phyloP scores from a whole-genome alignment of 148 eudicot species.

The Fagopyrum esculentum region DNA sequence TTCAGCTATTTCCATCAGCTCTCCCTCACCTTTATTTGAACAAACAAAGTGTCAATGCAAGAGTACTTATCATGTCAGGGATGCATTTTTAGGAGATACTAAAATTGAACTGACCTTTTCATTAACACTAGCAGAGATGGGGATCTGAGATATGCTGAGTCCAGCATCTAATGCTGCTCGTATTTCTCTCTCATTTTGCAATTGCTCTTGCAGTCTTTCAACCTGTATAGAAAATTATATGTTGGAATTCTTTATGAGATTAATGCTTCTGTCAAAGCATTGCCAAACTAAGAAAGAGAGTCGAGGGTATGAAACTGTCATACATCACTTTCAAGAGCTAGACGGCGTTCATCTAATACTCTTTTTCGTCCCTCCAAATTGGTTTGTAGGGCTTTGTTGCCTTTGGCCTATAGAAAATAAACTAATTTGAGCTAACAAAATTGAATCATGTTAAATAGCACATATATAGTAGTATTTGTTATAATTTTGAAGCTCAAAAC shows the following conservation, averaged over 20 bases:
- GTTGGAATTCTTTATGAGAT: conserved; percentile 3
- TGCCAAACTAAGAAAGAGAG: no score
- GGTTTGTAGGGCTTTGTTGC: conserved; percentile 46
- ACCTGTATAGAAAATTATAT: conserved; percentile 41
- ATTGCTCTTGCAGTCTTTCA: conserved; percentile 55
- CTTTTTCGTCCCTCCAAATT: conserved; percentile 52
- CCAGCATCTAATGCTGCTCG: conserved; percentile 57
- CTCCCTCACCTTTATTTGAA: no score
- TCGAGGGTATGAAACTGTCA: no score
- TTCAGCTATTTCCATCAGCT: no score
- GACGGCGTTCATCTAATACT: conserved; percentile 54
- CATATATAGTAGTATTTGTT: conserved; percentile 10
- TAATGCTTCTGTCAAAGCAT: no score
- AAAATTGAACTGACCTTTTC: no score
- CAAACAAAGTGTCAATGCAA: no score
- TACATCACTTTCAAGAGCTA: conserved; percentile 79
- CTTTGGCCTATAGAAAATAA: conserved; percentile 35
- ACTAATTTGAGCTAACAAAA: no score
- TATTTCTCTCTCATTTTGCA: conserved; percentile 70
- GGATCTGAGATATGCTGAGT: conserved; percentile 27
- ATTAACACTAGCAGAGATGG: conserved; percentile 30
- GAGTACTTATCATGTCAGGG: no score
- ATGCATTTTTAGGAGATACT: no score
- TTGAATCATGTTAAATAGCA: not conserved
- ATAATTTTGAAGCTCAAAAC: no score